Base-by-base conservation (phyloP, 352 stramenopile species). In the Phytophthora rubi region DNA sequence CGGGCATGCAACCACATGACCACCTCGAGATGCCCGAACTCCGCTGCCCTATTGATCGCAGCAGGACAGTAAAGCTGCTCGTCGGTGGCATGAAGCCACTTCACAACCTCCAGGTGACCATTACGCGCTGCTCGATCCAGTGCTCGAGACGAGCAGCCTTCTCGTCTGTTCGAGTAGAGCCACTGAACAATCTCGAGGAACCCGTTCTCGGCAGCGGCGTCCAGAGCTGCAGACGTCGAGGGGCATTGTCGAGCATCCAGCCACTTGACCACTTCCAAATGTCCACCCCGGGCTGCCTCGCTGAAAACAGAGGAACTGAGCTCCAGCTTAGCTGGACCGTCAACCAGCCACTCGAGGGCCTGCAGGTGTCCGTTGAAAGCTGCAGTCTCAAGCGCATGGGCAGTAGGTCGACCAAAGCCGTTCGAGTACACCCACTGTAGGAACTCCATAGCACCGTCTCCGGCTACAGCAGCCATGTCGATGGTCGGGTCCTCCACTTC, bases 1-100 rank as follows among this genome's bases (percentile, higher is more conserved):
- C 66, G 49, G 12, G 23, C 7, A 16, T 75, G 68, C 13, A 75
- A 8, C 68, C 68, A 75, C 32, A 65, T 60, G 13, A 75, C 57
- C 26, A 75, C 47, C 5, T 67, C 52, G 2, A 75, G 57, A 13
- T 75, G 68, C 2, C 56, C 68, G 30, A 62, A 67, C 30, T 71
- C 62, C 1, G 61, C 67, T 28, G 68, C 61, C 16, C 68, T 37
- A 49, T 71, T 70, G 10, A 70, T 71, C 12, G 62, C 62, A 5
- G 61, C 58, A 15, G 62, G 62, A 13, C 68, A 71, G 26, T 75
- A 73, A 28, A 70, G 70, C 7, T 23, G 47, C 18, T 65, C 18
- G 4, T 32, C 47, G 4, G 48, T 70, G 6, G 21, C 8, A 21
- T 70, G 33, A 16, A 70, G 55, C 54, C 54, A 70, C 48, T 59